Evolutionary conservation across 2,329 filamentous ascomycete species (phyloP).

Genomic region (Nemania serpens): DNA sequence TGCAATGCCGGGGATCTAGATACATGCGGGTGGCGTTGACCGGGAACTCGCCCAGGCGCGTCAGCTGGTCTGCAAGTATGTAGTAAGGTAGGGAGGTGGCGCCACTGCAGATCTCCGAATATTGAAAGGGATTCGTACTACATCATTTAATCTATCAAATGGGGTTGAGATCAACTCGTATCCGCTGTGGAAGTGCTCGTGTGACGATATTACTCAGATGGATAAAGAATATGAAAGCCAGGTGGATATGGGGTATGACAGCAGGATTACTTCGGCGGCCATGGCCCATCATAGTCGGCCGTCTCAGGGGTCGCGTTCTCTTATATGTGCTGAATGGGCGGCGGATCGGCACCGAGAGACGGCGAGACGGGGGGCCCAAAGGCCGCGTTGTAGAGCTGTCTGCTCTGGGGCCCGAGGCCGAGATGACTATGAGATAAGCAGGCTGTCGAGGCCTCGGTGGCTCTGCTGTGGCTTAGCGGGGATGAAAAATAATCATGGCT

Average conservation of each 20-base stretch:
- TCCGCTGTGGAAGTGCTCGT: conserved; percentile 25
- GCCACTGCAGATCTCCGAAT: conserved; percentile 24
- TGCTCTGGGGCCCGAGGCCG: conserved; percentile 1
- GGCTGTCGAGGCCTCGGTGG: conserved; percentile 13
- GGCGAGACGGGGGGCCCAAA: conserved; percentile 30
- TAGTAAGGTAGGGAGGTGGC: conserved; percentile 4
- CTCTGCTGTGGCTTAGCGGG: neutral
- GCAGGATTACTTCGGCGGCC: conserved; percentile 7
- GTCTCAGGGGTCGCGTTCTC: conserved; percentile 11
- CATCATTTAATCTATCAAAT: conserved; percentile 9
- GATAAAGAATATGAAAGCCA: too few relatives aligned
- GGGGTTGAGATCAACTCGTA: conserved; percentile 27
- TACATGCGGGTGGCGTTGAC: neutral
- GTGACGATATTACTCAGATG: neutral
- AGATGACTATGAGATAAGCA: conserved; percentile 19
- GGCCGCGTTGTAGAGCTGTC: conserved; percentile 26
- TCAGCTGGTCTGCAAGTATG: conserved; percentile 10
- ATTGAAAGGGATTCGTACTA: conserved; percentile 10
- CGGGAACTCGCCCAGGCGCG: neutral
- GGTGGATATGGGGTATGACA: conserved; percentile 1
- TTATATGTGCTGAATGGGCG: conserved; percentile 14
- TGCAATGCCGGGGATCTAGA: conserved; percentile 6
- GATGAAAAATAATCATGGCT: neutral
- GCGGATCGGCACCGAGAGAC: conserved; percentile 30
- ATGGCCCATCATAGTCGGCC: conserved; percentile 3